Base-by-base conservation (phyloP, 768 basidiomycete genomes). In the Tricholoma furcatifolium region DNA sequence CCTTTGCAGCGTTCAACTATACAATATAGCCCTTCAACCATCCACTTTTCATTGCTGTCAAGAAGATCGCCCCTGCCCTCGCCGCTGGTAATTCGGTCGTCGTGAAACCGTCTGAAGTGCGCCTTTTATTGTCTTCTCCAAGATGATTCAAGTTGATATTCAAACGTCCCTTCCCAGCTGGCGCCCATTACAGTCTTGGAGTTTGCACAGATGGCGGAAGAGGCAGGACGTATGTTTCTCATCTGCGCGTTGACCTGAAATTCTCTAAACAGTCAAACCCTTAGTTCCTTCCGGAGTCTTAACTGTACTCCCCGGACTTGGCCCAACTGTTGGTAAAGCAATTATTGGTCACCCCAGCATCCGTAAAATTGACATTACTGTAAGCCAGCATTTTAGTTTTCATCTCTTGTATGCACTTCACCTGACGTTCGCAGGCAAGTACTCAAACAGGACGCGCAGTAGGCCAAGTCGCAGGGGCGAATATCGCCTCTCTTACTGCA, bases 41-140 rank as follows among this genome's bases (percentile, higher is more conserved):
- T 58, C 92, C 92, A 1, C 71, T 94, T n/a, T 67, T 94, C 32
- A 94, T 94, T 56, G 89, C 90, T 2, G 66, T 93, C 48, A 94
- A 94, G 75, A 94, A 94, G 69, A 87, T 93, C 50, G 88, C 86
- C 0, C 89, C 89, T 5, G 91, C 89, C 1, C 72, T 93, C 23
- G 91, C 91, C 40, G 88, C 90, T 7, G 91, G 91, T 4, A 93
- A 92, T 61, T 85, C 84, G 47, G 85, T 93, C 43, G 77, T 93
- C 45, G 83, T 92, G 17, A 93, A 92, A 60, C 88, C 90, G 1
- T 90, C 89, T 40, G 88, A 92, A 74, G 85, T 84, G 46, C 47
- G 65, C 56, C 24, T 7, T 42, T 41, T 9, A 52, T 12, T 5
- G 27, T 23, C 31, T 21, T 6, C 2, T 18, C 14, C 24, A 6